Conservation (phyloP, 176 grass and related monocot species). For the Hordeum vulgare region MorexV3_pseudomolecules_assembly NC_058521.1:203420-203919, state of each 20-base stretch:
- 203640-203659: conserved; percentile 97
- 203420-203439: conserved; percentile 81
- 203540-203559: conserved; percentile 71
- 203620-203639: conserved; percentile 59
- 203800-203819: conserved; percentile 69
- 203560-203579: conserved; percentile 68
- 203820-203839: conserved; percentile 76
- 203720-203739: conserved; percentile 88
- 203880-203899: conserved; percentile 46
- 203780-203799: conserved; percentile 96
- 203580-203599: conserved; percentile 55
- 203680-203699: conserved; percentile 60
- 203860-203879: conserved; percentile 39
- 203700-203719: conserved; percentile 67
- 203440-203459: conserved; percentile 88
- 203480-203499: conserved; percentile 53
- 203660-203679: conserved; percentile 88
- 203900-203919: conserved; percentile 56
- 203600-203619: conserved; percentile 72
- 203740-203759: conserved; percentile 63
- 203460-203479: conserved; percentile 52
- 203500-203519: conserved; percentile 72
- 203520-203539: conserved; percentile 82
- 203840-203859: conserved; percentile 80
- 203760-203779: conserved; percentile 83